These are phyloP conservation scores for Crithidia fasciculata DNA, from an alignment of 208 protist species.

Conservation along the genomic window DNA sequence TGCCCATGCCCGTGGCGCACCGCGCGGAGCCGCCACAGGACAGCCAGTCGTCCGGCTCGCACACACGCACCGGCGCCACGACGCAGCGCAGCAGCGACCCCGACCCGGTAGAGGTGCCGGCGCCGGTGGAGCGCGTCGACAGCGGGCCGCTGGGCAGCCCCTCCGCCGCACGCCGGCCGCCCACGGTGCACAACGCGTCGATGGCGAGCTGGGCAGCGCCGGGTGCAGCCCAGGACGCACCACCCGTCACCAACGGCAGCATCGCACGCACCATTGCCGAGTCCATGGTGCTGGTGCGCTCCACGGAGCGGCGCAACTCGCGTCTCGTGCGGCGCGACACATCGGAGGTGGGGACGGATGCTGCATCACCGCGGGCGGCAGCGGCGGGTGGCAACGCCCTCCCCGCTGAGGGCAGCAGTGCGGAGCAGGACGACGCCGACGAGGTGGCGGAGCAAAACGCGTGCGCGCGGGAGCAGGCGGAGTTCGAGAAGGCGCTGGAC, in stretches of 20 bases:
- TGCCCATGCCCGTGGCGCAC: slow-evolving; percentile 4
- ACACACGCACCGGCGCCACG: background rate
- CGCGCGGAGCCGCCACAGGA: background rate
- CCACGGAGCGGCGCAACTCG: slow-evolving; percentile 22
- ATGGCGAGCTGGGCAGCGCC: background rate
- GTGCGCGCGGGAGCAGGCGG: slow-evolving; percentile 8
- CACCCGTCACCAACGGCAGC: slow-evolving; percentile 19
- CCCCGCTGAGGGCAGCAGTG: background rate
- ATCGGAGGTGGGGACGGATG: background rate
- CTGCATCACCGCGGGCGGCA: slow-evolving; percentile 27
- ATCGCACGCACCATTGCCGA: slow-evolving; percentile 25
- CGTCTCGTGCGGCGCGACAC: background rate
- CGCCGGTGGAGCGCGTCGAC: background rate
- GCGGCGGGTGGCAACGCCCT: slow-evolving; percentile 1
- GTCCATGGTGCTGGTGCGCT: slow-evolving; percentile 19
- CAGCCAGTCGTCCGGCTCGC: background rate
- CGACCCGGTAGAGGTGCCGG: background rate
- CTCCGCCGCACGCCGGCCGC: background rate
- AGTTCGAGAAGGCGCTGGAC: slow-evolving; percentile 21
- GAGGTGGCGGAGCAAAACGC: slow-evolving; percentile 21
- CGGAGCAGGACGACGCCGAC: slow-evolving; percentile 21
- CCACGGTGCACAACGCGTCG: background rate
- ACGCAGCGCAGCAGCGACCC: too few species aligned
- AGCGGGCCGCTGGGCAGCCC: background rate
- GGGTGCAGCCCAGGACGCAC: background rate